Conservation (phyloP, 495 filamentous ascomycete genomes). For the Trichocladium uniseriatum region DNA sequence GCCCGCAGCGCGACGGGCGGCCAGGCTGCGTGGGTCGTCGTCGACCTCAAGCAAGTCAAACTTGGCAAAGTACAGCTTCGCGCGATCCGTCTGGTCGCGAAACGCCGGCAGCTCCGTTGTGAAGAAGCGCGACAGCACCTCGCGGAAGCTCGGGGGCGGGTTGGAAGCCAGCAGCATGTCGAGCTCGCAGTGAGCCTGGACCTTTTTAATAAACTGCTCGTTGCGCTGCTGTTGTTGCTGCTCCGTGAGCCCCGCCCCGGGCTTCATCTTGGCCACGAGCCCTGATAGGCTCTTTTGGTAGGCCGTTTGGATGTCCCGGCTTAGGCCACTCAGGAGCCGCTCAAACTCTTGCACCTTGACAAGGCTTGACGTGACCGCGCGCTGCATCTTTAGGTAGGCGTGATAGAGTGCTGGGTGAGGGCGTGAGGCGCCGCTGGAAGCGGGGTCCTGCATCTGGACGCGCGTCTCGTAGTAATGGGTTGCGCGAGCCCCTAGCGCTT, state of each 20-base stretch:
- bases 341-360: slow-evolving; percentile 43
- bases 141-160: slow-evolving; percentile 39
- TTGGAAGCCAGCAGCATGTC: slow-evolving; percentile 39
- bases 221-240: slow-evolving; percentile 22
- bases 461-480: slow-evolving; percentile 32
- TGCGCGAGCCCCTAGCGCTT: slow-evolving; percentile 30
- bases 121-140: slow-evolving; percentile 42
- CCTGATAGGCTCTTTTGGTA: slow-evolving; percentile 34
- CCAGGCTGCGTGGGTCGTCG: slow-evolving; percentile 27
- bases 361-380: slow-evolving; percentile 30
- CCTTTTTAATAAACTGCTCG: slow-evolving; percentile 30
- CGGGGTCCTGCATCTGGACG: slow-evolving; percentile 9
- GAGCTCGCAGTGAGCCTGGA: slow-evolving; percentile 35
- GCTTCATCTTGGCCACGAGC: slow-evolving; percentile 21
- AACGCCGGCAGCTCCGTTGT: slow-evolving; percentile 32
- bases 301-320: slow-evolving; percentile 35
- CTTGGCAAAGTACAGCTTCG: slow-evolving; percentile 43
- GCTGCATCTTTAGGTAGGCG: slow-evolving; percentile 42
- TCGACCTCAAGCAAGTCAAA: slow-evolving; percentile 41
- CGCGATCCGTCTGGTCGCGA: slow-evolving; percentile 31
- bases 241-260: slow-evolving; percentile 20
- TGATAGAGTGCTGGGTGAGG: slow-evolving; percentile 28
- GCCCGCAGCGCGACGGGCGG: slow-evolving; percentile 14
- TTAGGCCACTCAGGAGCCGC: slow-evolving; percentile 35
- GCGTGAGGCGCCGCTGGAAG: slow-evolving; percentile 15